Evolutionary conservation across 208 protist species (phyloP).

Genomic region (Acanthamoeba quina): DNA sequence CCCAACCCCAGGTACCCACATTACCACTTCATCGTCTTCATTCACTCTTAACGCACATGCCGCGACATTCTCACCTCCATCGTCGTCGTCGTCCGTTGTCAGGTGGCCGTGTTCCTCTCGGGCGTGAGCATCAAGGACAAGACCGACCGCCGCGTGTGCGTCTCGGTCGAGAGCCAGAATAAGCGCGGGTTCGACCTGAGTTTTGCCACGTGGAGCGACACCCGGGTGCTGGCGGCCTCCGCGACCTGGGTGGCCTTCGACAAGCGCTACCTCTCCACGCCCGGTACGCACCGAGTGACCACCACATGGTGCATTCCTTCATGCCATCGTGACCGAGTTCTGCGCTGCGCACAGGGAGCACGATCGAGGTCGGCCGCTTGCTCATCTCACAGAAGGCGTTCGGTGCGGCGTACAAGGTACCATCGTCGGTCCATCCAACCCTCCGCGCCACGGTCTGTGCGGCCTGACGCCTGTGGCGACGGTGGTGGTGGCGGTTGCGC

Average conservation of each 20-base stretch:
- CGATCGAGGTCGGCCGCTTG: conserved; percentile 34
- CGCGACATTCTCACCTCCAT: no score
- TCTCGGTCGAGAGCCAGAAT: conserved; percentile 52
- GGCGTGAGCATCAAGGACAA: not conserved
- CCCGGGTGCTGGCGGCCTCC: not conserved
- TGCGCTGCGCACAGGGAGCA: not conserved
- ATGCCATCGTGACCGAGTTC: not conserved
- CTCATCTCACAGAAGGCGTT: conserved; percentile 29
- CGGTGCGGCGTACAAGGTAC: conserved; percentile 64
- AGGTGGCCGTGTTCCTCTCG: conserved; percentile 63
- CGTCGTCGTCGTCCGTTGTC: not conserved
- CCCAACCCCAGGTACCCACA: conserved; percentile 5
- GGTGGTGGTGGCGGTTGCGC: no score
- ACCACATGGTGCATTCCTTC: not conserved
- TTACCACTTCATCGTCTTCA: no score
- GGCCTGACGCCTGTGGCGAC: no score
- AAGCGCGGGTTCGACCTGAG: conserved; percentile 65
- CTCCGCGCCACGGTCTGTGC: no score
- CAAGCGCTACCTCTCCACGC: not conserved
- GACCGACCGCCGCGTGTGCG: conserved; percentile 64
- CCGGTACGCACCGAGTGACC: not conserved
- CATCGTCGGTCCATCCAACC: not conserved
- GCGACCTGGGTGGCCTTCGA: conserved; percentile 68
- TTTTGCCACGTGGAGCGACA: conserved; percentile 65
- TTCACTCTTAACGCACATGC: no score